Evolutionary conservation across 2,329 filamentous ascomycete species (phyloP).

Genomic region (Trichoderma endophyticum): DNA sequence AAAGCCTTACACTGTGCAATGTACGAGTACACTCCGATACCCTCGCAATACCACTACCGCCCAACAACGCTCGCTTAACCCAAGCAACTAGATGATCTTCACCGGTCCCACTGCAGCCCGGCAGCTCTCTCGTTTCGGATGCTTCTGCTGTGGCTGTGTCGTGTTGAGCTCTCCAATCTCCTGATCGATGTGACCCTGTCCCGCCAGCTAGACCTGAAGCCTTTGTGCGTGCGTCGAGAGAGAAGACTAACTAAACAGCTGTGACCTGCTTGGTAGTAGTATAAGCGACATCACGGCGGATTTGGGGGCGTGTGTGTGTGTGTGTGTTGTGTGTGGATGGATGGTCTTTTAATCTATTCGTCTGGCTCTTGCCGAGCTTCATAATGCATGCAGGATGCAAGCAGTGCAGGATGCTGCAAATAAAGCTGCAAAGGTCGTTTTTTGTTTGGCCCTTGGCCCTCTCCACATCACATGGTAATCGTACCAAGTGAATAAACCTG

Average conservation of each 20-base stretch:
- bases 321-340: not conserved
- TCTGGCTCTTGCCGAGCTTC: not conserved
- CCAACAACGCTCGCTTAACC: constrained; percentile 5
- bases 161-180: not conserved
- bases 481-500: not conserved
- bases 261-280: not conserved
- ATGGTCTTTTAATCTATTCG: not conserved
- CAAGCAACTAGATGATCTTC: constrained; percentile 8
- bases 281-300: not conserved
- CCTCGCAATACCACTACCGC: not conserved
- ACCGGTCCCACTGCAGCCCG: constrained; percentile 7
- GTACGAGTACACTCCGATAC: not conserved
- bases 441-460: not conserved
- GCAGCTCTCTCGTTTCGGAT: constrained; percentile 1
- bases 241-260: not conserved
- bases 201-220: not conserved
- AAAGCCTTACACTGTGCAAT: not conserved
- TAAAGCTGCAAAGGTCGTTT: not conserved
- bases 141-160: not conserved
- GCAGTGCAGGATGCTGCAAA: not conserved
- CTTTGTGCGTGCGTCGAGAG: not conserved
- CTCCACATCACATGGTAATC: constrained; percentile 1
- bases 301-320: not conserved
- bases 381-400: not conserved
- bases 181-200: not conserved